phyloP scores from a whole-genome alignment of 1,139 yeast species.

The Taphrina deformans region DNA sequence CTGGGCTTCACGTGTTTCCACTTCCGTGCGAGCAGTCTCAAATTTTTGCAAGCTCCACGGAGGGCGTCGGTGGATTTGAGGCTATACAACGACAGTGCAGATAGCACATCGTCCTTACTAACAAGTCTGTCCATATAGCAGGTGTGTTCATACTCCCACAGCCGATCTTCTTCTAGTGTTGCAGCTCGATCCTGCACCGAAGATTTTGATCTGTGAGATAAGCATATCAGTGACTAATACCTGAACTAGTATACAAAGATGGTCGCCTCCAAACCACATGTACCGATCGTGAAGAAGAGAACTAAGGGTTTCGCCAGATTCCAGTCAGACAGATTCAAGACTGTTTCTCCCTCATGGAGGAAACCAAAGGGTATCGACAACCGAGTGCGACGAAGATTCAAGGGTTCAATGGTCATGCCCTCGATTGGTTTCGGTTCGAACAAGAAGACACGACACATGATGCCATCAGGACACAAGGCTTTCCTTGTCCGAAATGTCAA shows the following conservation, averaged over 20 bases:
- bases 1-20: background rate
- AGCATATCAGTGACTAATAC: background rate
- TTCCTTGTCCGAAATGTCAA: conserved; percentile 87
- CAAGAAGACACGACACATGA: conserved; percentile 95
- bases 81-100: background rate
- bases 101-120: background rate
- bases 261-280: conserved; percentile 99
- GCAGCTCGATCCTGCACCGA: background rate
- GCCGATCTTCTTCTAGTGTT: background rate
- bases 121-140: conserved; percentile 4
- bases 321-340: conserved; percentile 99
- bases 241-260: conserved; percentile 47
- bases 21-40: conserved; percentile 3
- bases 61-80: background rate
- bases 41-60: conserved; percentile 1
- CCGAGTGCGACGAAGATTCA: conserved; percentile 94
- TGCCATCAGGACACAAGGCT: conserved; percentile 98
- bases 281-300: conserved; percentile 99
- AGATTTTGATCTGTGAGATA: background rate
- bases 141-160: background rate
- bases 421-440: conserved; percentile 99
- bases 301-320: conserved; percentile 99
- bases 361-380: conserved; percentile 99
- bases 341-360: conserved; percentile 99
- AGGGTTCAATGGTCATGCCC: conserved; percentile 99